Evolutionary conservation across 2,329 filamentous ascomycete genomes (phyloP).

Genomic region (Pezicula carpinea): DNA sequence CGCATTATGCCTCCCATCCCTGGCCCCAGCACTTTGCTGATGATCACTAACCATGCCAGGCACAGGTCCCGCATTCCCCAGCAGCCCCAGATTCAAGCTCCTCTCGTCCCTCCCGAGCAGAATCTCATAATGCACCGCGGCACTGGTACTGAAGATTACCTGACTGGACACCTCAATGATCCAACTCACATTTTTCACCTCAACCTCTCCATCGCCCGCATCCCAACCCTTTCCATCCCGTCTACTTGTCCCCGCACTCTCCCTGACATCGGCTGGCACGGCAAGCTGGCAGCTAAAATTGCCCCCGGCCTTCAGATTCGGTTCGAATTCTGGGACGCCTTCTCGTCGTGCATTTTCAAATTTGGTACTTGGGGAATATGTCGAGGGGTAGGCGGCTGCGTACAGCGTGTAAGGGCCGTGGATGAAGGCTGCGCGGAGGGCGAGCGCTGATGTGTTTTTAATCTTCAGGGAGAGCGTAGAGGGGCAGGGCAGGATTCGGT

Average conservation of each 20-base stretch:
- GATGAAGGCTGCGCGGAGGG: slow-evolving; percentile 89
- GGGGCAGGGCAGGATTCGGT: slow-evolving; percentile 86
- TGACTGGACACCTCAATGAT: slow-evolving; percentile 88
- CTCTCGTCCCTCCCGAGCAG: slow-evolving; percentile 81
- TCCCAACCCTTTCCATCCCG: slow-evolving; percentile 36
- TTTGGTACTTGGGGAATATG: slow-evolving; percentile 78
- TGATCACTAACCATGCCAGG: slow-evolving; percentile 75
- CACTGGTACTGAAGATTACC: slow-evolving; percentile 87
- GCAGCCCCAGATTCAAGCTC: slow-evolving; percentile 63
- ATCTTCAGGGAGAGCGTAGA: slow-evolving; percentile 77
- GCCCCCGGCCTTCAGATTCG: slow-evolving; percentile 91
- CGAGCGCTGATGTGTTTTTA: slow-evolving; percentile 86
- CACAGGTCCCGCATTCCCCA: slow-evolving; percentile 36
- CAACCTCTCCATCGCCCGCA: slow-evolving; percentile 28
- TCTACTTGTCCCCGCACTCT: slow-evolving; percentile 48
- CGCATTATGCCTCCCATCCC: slow-evolving; percentile 54
- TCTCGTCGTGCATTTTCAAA: slow-evolving; percentile 64
- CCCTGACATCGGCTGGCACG: slow-evolving; percentile 73
- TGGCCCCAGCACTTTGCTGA: slow-evolving; percentile 56
- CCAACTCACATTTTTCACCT: slow-evolving; percentile 67
- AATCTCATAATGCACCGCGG: slow-evolving; percentile 83
- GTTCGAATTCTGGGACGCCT: slow-evolving; percentile 87
- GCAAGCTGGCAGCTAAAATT: slow-evolving; percentile 76
- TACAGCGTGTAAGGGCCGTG: slow-evolving; percentile 93
- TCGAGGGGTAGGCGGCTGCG: slow-evolving; percentile 77